Base-by-base conservation (phyloP, 1,284 basidiomycete genomes). In the Apiotrichum porosum region DNA sequence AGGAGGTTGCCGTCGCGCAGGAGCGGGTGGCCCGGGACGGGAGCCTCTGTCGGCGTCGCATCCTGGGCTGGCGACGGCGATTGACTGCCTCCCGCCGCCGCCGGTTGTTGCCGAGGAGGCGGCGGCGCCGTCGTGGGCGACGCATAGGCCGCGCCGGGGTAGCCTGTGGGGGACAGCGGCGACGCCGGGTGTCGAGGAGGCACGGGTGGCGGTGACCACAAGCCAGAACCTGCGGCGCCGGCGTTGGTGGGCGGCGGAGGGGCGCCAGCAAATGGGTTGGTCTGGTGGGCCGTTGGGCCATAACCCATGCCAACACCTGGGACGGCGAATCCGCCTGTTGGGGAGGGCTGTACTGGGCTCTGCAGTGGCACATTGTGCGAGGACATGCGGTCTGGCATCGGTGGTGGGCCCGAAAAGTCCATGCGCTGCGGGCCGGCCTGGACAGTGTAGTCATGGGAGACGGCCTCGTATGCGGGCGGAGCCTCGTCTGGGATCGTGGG, bases 371-470 rank as follows among this genome's bases (percentile, higher is more conserved):
- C n/a, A n/a, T n/a, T n/a, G n/a, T n/a, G n/a, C n/a, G n/a, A n/a
- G n/a, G n/a, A 40, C 12, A 62, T 34, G n/a, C 63, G 53, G 23
- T 69, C 62, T 6, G 70, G 65, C 46, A 70, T 47, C 3, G 69
- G 71, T 14, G 71, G 71, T 6, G 71, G 69, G 14, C 71, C 71
- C 0, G 62, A 65, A 40, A 71, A 73, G 47, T 71, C 68, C 60
- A 68, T 65, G 4, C 61, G 51, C 15, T 42, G 22, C 9, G 71
- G 71, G 9, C 71, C 71, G 4, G 60, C 42, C 6, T 52, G 47
- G 10, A 73, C 21, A 2, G 56, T 52, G 8, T 6, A 6, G 26
- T 28, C 26, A 6, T 6, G 8, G 26, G 26, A 28, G 3, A 51
- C 41, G 15, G 59, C 31, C 12, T 56, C 51, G 38, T 68, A 68